Base-by-base conservation (phyloP, 2,329 filamentous ascomycete genomes). In the Penicillium brevicompactum region DNA sequence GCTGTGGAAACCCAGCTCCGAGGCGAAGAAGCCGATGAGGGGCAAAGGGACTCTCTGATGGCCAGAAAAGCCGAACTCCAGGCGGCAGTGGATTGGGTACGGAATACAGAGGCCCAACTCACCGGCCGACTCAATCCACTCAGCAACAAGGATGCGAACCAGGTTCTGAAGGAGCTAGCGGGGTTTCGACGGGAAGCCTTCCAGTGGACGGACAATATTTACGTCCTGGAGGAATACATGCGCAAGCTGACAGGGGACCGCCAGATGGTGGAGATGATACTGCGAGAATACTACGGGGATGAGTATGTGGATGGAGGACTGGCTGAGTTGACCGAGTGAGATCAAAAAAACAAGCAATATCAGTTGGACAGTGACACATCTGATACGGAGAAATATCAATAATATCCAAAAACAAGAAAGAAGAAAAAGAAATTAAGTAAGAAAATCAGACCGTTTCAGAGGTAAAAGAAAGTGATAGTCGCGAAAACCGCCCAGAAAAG, bases 251-350 rank as follows among this genome's bases (percentile, higher is more conserved):
- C 71, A 14, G 74, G 73, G 5, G 79, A 82, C 63, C 68, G 73
- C 41, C 79, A 80, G 55, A 55, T 72, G 5, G 60, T 84, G 18
- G 62, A 72, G n/a, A 61, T 58, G 3, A 66, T 83, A 14, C 74
- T 77, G 63, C 74, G 70, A 50, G 71, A 75, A 43, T 76, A 75
- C 46, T 86, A 85, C 60, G 81, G 78, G 8, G 77, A 78, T 21
- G 81, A 85, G 62, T 84, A 78, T 63, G 79, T 80, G 52, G 82
- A 86, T 52, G 81, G 80, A 38, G 76, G 80, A 7, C 69, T 84
- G 58, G 71, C 71, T 24, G 81, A 80, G 57, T 58, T 78, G 53
- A 40, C 14, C 40, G 32, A 10, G 24, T 16, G 27, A 6, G 37
- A 32, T 31, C 27, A 32, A 44, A 6, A 7, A 27, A 27, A 27